Percentiles rank a stretch among this genome's conserved stretches.
These are phyloP conservation scores for Harringtonia aguacate DNA, from an alignment of 2,329 filamentous ascomycete genomes.

Conservation along the genomic window DNA sequence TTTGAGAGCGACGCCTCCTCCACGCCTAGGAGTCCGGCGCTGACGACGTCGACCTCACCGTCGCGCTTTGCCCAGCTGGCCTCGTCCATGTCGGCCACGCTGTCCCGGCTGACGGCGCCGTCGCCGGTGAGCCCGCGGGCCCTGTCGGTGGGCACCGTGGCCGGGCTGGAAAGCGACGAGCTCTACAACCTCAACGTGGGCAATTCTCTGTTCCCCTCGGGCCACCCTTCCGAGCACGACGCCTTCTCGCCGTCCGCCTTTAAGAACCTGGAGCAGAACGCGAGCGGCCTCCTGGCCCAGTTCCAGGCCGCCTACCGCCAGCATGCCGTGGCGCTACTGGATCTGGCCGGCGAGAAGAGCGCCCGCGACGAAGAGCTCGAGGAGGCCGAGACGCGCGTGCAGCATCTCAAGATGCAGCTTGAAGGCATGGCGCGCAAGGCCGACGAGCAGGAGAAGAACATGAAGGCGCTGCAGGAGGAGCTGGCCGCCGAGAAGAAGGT, in stretches of 20 bases:
- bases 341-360: conserved; percentile 42
- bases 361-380: conserved; percentile 44
- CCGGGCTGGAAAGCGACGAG: conserved; percentile 32
- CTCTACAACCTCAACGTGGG: conserved; percentile 45
- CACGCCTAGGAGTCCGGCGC: conserved; percentile 1
- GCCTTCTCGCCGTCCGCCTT: conserved; percentile 48
- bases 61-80: conserved; percentile 36
- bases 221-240: conserved; percentile 30
- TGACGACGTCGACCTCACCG: conserved; percentile 11
- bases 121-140: conserved; percentile 10
- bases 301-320: conserved; percentile 50
- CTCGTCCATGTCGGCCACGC: conserved; percentile 33
- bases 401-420: conserved; percentile 47
- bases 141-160: neutral
- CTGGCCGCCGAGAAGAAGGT: conserved; percentile 38
- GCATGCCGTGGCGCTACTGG: conserved; percentile 36
- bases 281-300: conserved; percentile 40
- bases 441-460: conserved; percentile 40
- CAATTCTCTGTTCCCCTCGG: conserved; percentile 38
- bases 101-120: conserved; percentile 23
- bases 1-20: conserved; percentile 11
- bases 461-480: conserved; percentile 32
- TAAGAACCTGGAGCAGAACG: conserved; percentile 50
- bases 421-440: conserved; percentile 46
- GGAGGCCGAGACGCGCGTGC: conserved; percentile 40